Evolutionary conservation across 2,329 filamentous ascomycete species (phyloP).

Genomic region (Sodiomyces alkalinus): DNA sequence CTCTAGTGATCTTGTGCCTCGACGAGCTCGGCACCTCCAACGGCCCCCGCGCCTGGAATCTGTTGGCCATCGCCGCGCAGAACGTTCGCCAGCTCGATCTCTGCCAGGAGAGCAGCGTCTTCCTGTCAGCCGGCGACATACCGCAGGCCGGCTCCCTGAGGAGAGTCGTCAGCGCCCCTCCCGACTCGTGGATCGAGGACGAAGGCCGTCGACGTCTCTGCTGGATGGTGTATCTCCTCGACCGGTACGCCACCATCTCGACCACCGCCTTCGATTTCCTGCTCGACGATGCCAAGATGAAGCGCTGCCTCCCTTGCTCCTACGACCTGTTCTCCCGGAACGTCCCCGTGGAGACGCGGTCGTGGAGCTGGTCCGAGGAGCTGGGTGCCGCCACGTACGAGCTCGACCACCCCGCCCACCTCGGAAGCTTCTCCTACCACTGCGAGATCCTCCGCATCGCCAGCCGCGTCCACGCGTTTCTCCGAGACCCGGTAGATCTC

Average conservation of each 20-base stretch:
- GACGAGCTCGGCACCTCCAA: slow-evolving; percentile 27
- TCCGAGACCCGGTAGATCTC: slow-evolving; percentile 23
- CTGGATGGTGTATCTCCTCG: slow-evolving; percentile 29
- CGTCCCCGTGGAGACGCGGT: slow-evolving; percentile 24
- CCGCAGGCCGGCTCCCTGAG: slow-evolving; percentile 19
- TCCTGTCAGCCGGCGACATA: slow-evolving; percentile 17
- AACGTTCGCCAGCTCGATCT: slow-evolving; percentile 23
- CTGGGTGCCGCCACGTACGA: slow-evolving; percentile 12
- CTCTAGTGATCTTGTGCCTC: slow-evolving; percentile 23
- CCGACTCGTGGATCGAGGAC: slow-evolving; percentile 28
- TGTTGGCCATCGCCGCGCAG: slow-evolving; percentile 22
- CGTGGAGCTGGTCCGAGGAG: slow-evolving; percentile 11
- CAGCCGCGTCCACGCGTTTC: slow-evolving; percentile 26
- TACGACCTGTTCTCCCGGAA: slow-evolving; percentile 29
- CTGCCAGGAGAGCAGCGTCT: slow-evolving; percentile 22
- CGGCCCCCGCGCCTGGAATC: slow-evolving; percentile 25
- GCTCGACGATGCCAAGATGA: slow-evolving; percentile 22
- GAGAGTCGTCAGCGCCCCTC: slow-evolving; percentile 17
- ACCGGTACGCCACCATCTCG: slow-evolving; percentile 26
- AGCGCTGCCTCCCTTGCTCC: slow-evolving; percentile 24
- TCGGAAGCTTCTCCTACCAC: slow-evolving; percentile 29
- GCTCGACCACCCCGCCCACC: slow-evolving; percentile 18
- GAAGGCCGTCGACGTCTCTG: slow-evolving; percentile 24
- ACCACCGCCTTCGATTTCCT: slow-evolving; percentile 25
- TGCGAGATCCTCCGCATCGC: slow-evolving; percentile 27